phyloP scores from a whole-genome alignment of 257 asterid species.

The Coffea canephora region DNA sequence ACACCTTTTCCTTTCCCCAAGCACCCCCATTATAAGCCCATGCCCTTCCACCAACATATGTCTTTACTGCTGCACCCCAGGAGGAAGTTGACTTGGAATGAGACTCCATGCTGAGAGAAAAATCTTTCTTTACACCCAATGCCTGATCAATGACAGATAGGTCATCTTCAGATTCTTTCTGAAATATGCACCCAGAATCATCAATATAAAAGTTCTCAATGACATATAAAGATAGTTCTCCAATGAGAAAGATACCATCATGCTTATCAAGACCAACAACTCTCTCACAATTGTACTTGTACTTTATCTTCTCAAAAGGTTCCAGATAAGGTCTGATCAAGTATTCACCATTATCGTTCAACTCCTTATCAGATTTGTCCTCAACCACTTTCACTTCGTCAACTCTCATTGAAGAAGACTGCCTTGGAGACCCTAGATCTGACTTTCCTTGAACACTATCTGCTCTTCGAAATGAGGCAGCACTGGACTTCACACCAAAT shows the following conservation, averaged over 20 bases:
- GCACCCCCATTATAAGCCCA: conserved; percentile 99
- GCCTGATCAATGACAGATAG: conserved; percentile 96
- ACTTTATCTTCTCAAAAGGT: conserved; percentile 80
- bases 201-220: conserved; percentile 93
- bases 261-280: conserved; percentile 98
- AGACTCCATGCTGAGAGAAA: conserved; percentile 80
- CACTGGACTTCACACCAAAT: conserved; percentile 74
- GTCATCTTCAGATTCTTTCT: conserved; percentile 89
- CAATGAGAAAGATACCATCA: conserved; percentile 92
- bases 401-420: conserved; percentile 53
- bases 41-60: conserved; percentile 88
- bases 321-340: conserved; percentile 92
- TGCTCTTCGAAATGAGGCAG: conserved; percentile 61
- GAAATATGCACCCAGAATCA: conserved; percentile 88
- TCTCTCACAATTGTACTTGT: conserved; percentile 94
- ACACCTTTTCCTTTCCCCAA: conserved; percentile 96
- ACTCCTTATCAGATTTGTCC: conserved; percentile 79
- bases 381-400: conserved; percentile 68
- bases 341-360: conserved; percentile 92
- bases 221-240: conserved; percentile 82
- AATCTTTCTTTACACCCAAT: conserved; percentile 91
- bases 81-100: conserved; percentile 80
- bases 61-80: conserved; percentile 75
- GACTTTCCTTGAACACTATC: conserved; percentile 75
- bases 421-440: conserved; percentile 75